Conservation (phyloP, 1,284 basidiomycete genomes). For the Pascua sp. region DNA sequence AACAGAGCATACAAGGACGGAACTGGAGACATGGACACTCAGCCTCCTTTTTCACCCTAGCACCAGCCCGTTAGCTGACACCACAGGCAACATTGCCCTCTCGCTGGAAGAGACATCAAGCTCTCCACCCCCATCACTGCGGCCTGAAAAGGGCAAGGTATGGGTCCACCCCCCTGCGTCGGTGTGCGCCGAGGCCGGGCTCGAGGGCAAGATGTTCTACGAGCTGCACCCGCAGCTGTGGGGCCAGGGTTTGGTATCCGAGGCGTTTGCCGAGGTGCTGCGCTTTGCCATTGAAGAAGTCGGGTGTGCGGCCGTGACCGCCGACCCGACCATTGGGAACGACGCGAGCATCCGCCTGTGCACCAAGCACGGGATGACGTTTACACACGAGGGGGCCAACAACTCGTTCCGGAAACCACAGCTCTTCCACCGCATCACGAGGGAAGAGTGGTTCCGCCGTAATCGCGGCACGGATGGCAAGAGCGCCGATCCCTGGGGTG, state of each 20-base stretch:
- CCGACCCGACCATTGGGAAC: constrained; percentile 38
- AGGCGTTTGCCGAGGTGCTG: constrained; percentile 45
- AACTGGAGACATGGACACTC: too few relatives aligned
- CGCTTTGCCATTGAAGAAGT: constrained; percentile 46
- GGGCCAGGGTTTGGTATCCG: constrained; percentile 42
- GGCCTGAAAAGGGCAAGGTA: constrained; percentile 9
- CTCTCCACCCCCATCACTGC: constrained; percentile 1
- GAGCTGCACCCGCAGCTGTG: constrained; percentile 48
- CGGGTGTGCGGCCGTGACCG: constrained; percentile 28
- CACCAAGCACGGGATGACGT: constrained; percentile 29
- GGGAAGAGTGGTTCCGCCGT: constrained; percentile 33
- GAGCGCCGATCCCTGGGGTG: constrained; percentile 28
- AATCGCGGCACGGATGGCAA: constrained; percentile 19
- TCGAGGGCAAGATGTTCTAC: constrained; percentile 41
- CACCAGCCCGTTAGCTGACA: neutral
- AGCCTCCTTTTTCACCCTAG: too few relatives aligned
- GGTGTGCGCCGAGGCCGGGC: constrained; percentile 14
- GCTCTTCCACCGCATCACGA: constrained; percentile 36
- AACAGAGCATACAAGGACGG: too few relatives aligned
- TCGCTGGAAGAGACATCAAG: constrained; percentile 12
- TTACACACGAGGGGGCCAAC: constrained; percentile 21
- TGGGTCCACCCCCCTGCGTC: constrained; percentile 29
- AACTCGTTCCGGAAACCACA: constrained; percentile 34
- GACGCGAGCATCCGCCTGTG: constrained; percentile 42
- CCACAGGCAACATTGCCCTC: constrained; percentile 41